phyloP scores from a whole-genome alignment of 768 basidiomycete species.

The Phylloporus rhodoxanthus region DNA sequence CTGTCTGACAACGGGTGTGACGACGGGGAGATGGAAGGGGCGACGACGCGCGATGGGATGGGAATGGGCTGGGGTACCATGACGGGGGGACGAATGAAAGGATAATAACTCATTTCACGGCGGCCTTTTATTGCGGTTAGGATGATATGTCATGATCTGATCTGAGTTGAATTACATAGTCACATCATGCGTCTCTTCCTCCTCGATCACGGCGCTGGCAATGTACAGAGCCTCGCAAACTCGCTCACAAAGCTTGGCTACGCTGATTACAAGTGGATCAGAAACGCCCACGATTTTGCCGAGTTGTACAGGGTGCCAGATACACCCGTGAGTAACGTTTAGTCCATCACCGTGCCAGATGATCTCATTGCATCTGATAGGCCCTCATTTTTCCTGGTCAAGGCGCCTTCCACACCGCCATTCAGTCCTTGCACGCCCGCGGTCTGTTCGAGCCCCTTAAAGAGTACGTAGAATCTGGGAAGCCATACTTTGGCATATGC shows the following conservation, averaged over 20 bases:
- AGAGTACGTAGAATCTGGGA: slow-evolving; percentile 78
- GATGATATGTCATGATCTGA: too few relatives aligned
- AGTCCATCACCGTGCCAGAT: slow-evolving; percentile 4
- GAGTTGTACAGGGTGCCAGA: slow-evolving; percentile 30
- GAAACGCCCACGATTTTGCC: slow-evolving; percentile 71
- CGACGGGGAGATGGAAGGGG: slow-evolving; percentile 52
- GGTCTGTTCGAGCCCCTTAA: slow-evolving; percentile 77
- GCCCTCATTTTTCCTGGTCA: slow-evolving; percentile 96
- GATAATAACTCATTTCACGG: slow-evolving; percentile 6
- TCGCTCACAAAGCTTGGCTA: slow-evolving; percentile 80
- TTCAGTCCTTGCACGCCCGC: slow-evolving; percentile 63
- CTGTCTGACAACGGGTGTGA: slow-evolving; percentile 41
- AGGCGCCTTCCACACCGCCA: slow-evolving; percentile 86
- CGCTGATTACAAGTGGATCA: slow-evolving; percentile 79
- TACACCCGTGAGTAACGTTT: slow-evolving; percentile 58
- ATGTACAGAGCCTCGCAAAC: slow-evolving; percentile 90
- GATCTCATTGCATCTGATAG: slow-evolving; percentile 38
- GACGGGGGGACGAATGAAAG: slow-evolving; percentile 15
- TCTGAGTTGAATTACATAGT: too few relatives aligned
- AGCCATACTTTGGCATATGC: slow-evolving; percentile 96
- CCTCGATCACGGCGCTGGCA: slow-evolving; percentile 96
- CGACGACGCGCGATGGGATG: slow-evolving; percentile 37
- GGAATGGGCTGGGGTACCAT: slow-evolving; percentile 46
- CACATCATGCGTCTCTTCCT: slow-evolving; percentile 63
- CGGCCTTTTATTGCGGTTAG: slow-evolving; percentile 10